A percentile compares a stretch with the other conserved stretches of the same genome.
Conservation (phyloP, 306 rosid species). For the Cicer yamashitae region DNA sequence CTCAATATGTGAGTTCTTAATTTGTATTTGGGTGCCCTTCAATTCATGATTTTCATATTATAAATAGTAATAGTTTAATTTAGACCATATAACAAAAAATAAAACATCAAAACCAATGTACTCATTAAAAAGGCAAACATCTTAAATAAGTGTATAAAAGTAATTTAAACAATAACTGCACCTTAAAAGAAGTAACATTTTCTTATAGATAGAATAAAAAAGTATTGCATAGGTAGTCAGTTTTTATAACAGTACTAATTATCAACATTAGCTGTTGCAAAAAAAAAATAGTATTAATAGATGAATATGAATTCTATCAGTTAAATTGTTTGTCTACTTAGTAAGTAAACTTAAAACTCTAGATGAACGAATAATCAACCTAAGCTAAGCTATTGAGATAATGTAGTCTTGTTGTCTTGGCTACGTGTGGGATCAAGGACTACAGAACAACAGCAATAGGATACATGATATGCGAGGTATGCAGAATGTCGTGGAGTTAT, state of each 20-base stretch:
- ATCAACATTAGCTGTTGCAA: too few species aligned
- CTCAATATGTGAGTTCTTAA: constrained; percentile 76
- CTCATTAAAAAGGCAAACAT: too few species aligned
- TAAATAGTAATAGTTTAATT: neutral
- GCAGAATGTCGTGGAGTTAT: too few species aligned
- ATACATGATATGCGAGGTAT: too few species aligned
- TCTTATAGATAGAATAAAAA: too few species aligned
- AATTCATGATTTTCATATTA: neutral
- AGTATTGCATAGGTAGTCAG: neutral
- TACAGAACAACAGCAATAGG: too few species aligned
- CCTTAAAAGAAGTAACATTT: too few species aligned
- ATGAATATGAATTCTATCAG: constrained; percentile 4
- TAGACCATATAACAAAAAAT: neutral
- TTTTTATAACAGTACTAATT: neutral
- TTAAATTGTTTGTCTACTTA: neutral
- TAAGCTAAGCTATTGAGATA: neutral
- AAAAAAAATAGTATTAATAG: neutral
- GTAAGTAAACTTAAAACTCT: neutral
- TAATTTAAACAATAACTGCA: too few species aligned
- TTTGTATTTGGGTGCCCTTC: neutral
- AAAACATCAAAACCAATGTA: too few species aligned
- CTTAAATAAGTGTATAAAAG: too few species aligned
- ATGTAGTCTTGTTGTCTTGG: neutral
- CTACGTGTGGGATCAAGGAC: too few species aligned
- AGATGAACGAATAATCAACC: neutral